Percentiles rank a stretch among this genome's conserved stretches.
These are phyloP conservation scores for Fusarium pseudocircinatum DNA, from an alignment of 2,329 filamentous ascomycete species.

Conservation along the genomic window DNA sequence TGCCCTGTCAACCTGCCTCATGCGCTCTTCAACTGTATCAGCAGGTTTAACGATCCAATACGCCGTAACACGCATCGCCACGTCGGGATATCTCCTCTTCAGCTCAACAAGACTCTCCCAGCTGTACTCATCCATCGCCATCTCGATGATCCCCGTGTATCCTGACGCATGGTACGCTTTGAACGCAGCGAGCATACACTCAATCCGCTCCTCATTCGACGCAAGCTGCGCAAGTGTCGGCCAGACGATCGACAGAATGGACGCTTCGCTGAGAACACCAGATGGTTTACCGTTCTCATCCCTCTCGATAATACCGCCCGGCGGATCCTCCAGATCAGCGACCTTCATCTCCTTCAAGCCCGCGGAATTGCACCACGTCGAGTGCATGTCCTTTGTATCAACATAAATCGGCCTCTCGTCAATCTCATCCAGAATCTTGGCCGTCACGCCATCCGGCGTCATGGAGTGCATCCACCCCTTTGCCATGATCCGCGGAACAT, in stretches of 20 bases:
- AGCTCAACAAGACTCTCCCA: conserved; percentile 63
- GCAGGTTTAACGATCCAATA: conserved; percentile 67
- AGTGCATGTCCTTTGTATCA: conserved; percentile 66
- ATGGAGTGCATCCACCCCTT: conserved; percentile 66
- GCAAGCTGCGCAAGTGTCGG: conserved; percentile 61
- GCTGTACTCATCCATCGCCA: conserved; percentile 69
- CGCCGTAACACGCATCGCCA: conserved; percentile 59
- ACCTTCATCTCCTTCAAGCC: conserved; percentile 61
- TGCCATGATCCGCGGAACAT: conserved; percentile 60
- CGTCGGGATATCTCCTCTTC: conserved; percentile 44
- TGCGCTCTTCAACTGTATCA: conserved; percentile 50
- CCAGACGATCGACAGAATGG: conserved; percentile 64
- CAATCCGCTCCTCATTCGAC: conserved; percentile 58
- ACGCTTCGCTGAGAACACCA: conserved; percentile 63
- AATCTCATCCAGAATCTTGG: conserved; percentile 58
- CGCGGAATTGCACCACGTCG: conserved; percentile 64
- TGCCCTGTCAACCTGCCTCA: conserved; percentile 60
- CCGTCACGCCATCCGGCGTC: conserved; percentile 57
- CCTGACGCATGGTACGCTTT: conserved; percentile 61
- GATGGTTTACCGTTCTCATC: conserved; percentile 58
- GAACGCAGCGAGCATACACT: conserved; percentile 59
- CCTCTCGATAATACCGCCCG: conserved; percentile 62
- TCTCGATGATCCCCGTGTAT: conserved; percentile 66
- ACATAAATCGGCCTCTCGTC: conserved; percentile 65
- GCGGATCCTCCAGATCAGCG: conserved; percentile 56